Conservation (phyloP, 768 basidiomycete genomes). For the Amanita fuliginea region DNA sequence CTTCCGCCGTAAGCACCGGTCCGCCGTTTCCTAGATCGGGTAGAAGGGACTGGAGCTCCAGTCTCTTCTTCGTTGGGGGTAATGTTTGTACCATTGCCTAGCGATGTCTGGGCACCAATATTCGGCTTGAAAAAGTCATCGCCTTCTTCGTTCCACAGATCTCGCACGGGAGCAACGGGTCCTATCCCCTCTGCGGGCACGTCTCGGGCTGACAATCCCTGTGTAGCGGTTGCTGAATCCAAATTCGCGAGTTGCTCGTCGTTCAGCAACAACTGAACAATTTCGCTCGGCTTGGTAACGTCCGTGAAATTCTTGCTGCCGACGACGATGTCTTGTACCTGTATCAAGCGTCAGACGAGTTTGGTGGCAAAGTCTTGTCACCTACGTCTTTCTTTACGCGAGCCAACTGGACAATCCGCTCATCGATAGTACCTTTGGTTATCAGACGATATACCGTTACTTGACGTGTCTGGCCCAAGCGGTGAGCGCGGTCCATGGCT, state of each 20-base stretch:
- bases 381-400: slow-evolving; percentile 93
- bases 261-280: slow-evolving; percentile 87
- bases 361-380: slow-evolving; percentile 1
- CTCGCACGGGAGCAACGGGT: slow-evolving; percentile 33
- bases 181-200: slow-evolving; percentile 18
- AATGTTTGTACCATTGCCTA: slow-evolving; percentile 13
- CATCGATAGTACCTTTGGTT: slow-evolving; percentile 90
- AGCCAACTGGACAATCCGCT: slow-evolving; percentile 93
- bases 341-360: slow-evolving; percentile 3
- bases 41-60: slow-evolving; percentile 18
- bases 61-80: slow-evolving; percentile 24
- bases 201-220: slow-evolving; percentile 6
- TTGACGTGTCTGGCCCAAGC: slow-evolving; percentile 92
- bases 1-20: slow-evolving; percentile 23
- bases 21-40: slow-evolving; percentile 34
- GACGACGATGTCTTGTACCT: slow-evolving; percentile 98
- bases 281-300: slow-evolving; percentile 90
- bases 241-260: slow-evolving; percentile 84
- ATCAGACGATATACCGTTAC: slow-evolving; percentile 95
- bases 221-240: slow-evolving; percentile 27
- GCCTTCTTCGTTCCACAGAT: slow-evolving; percentile 81
- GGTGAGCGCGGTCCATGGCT: slow-evolving; percentile 97
- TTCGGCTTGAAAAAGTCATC: slow-evolving; percentile 77
- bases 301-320: slow-evolving; percentile 94
- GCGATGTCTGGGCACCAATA: slow-evolving; percentile 14